Conservation (phyloP, 129 eudicot genomes). For the Arctium minus region DNA sequence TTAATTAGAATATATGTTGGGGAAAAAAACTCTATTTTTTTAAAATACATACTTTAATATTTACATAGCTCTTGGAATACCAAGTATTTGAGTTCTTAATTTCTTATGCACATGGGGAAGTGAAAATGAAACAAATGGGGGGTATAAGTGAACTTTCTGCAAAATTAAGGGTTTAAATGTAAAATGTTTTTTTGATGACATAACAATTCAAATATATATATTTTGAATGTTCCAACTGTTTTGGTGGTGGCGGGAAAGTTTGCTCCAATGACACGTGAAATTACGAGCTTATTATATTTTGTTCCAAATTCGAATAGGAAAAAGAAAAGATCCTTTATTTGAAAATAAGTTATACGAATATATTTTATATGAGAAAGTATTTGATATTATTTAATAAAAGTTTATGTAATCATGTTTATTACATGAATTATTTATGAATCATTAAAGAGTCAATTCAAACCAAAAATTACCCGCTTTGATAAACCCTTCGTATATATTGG, state of each 20-base stretch:
- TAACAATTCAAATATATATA: background rate
- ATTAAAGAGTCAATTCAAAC: background rate
- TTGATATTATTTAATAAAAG: background rate
- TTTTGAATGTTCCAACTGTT: background rate
- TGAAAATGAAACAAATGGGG: background rate
- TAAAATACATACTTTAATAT: no score
- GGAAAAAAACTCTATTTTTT: no score
- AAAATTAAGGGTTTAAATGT: background rate
- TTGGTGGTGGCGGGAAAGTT: slow-evolving; percentile 2
- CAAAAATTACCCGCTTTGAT: no score
- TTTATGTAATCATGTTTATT: background rate
- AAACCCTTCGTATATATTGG: no score
- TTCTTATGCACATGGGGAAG: background rate
- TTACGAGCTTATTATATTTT: background rate
- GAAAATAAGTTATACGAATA: background rate
- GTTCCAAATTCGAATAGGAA: background rate
- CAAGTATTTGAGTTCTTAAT: background rate
- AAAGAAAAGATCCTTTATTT: background rate
- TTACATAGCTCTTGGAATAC: no score
- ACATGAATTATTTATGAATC: background rate
- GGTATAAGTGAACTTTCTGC: background rate
- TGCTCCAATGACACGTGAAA: background rate
- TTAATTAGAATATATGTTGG: no score
- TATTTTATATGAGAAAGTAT: background rate
- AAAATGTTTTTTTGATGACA: background rate